phyloP scores from a whole-genome alignment of 306 rosid genomes.

The Cucurbita maxima region DNA sequence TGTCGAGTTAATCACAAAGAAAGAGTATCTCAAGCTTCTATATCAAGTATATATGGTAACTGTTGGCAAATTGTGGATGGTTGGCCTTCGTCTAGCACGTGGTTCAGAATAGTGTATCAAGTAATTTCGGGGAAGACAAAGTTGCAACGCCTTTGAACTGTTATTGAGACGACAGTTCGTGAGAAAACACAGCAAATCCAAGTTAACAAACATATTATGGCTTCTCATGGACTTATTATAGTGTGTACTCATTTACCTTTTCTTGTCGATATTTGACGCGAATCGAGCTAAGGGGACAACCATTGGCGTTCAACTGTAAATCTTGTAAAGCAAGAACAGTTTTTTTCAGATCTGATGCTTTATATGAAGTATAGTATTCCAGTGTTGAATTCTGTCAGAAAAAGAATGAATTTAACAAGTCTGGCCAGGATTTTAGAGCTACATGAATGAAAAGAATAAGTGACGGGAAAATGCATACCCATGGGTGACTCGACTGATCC shows the following conservation, averaged over 20 bases:
- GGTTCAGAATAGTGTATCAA: constrained; percentile 44
- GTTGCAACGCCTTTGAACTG: constrained; percentile 69
- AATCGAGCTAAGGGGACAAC: constrained; percentile 49
- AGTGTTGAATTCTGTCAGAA: constrained; percentile 67
- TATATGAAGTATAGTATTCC: constrained; percentile 52
- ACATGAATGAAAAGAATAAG: neutral
- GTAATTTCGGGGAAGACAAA: constrained; percentile 51
- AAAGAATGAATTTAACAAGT: constrained; percentile 6
- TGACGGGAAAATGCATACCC: constrained; percentile 43
- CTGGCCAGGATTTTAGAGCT: neutral
- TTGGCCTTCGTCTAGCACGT: constrained; percentile 27
- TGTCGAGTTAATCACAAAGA: constrained; percentile 12
- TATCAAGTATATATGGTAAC: constrained; percentile 9
- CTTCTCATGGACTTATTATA: neutral
- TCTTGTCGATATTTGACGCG: constrained; percentile 64
- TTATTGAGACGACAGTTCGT: constrained; percentile 2
- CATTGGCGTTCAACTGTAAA: constrained; percentile 46
- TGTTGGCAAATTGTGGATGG: constrained; percentile 8
- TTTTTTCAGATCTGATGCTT: constrained; percentile 56
- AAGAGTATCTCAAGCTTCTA: constrained; percentile 14
- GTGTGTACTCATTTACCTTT: constrained; percentile 26
- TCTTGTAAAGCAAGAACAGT: constrained; percentile 66
- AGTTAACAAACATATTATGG: neutral
- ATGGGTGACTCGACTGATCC: constrained; percentile 69
- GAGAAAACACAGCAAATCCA: neutral